Conservation (phyloP, 805 yeast genomes). For the Candida xiaguanensis region DNA sequence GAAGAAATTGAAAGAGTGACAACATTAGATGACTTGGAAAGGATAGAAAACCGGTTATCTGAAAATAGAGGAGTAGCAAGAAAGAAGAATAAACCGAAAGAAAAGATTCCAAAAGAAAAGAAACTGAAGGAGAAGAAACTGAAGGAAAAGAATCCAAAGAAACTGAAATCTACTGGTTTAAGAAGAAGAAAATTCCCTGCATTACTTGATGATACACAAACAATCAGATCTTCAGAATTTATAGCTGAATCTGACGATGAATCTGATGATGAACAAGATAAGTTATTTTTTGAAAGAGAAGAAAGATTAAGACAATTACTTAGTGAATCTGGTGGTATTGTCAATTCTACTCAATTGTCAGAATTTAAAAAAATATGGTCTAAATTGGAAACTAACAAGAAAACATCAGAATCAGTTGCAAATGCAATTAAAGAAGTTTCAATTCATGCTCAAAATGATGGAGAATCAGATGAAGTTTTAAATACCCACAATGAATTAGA, state of each 20-base stretch:
- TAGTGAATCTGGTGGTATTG: constrained; percentile 34
- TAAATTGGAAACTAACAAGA: constrained; percentile 14
- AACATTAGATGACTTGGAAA: constrained; percentile 24
- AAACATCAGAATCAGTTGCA: constrained; percentile 11
- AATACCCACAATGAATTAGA: constrained; percentile 8
- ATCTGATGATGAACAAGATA: constrained; percentile 52
- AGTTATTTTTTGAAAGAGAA: constrained; percentile 55
- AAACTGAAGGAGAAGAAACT: constrained; percentile 12
- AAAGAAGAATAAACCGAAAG: constrained; percentile 1
- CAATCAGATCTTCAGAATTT: constrained; percentile 47
- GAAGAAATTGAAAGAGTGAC: not conserved
- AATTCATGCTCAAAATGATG: constrained; percentile 14
- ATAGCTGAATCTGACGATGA: constrained; percentile 64
- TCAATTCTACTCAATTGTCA: constrained; percentile 27
- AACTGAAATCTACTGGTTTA: not conserved
- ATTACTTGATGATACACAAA: constrained; percentile 17
- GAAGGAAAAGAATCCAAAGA: not conserved
- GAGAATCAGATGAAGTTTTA: no score
- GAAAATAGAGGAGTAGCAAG: constrained; percentile 5
- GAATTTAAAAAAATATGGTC: constrained; percentile 33
- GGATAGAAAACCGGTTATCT: constrained; percentile 23
- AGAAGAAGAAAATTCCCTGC: constrained; percentile 17
- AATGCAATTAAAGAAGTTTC: constrained; percentile 16
- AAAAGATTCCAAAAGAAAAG: constrained; percentile 16
- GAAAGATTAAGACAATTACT: constrained; percentile 41